Evolutionary conservation across 306 rosid species (phyloP).

Genomic region (Begonia peltatifolia): DNA sequence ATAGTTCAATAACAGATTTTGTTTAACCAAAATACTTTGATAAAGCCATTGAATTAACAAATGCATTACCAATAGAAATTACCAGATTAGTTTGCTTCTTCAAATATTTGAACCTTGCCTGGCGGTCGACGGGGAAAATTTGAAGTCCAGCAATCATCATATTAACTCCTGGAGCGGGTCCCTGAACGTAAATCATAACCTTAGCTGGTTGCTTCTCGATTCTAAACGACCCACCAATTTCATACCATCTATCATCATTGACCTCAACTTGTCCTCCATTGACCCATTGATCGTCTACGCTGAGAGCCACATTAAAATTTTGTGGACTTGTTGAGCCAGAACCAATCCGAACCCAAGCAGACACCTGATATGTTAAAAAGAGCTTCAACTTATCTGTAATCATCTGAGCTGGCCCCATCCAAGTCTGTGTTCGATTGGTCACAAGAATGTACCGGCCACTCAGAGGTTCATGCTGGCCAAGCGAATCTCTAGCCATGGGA

Average conservation of each 20-base stretch:
- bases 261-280: conserved; percentile 70
- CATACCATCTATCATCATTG: conserved; percentile 59
- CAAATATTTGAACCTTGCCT: conserved; percentile 53
- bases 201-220: conserved; percentile 78
- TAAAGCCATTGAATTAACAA: background rate
- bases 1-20: too few species aligned
- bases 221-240: conserved; percentile 88
- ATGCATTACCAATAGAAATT: too few species aligned
- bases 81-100: conserved; percentile 68
- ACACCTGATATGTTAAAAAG: conserved; percentile 73
- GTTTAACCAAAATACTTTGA: background rate
- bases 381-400: conserved; percentile 69
- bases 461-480: conserved; percentile 57
- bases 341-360: conserved; percentile 78
- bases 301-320: conserved; percentile 49
- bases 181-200: conserved; percentile 42
- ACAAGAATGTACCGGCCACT: conserved; percentile 61
- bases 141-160: conserved; percentile 87
- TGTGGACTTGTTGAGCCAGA: conserved; percentile 59
- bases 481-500: conserved; percentile 92
- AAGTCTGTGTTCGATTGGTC: conserved; percentile 76
- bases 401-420: conserved; percentile 96
- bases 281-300: conserved; percentile 88
- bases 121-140: conserved; percentile 78
- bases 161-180: conserved; percentile 73